Conservation (phyloP, 2,329 filamentous ascomycete species). For the Pestalotiopsis fici region DNA sequence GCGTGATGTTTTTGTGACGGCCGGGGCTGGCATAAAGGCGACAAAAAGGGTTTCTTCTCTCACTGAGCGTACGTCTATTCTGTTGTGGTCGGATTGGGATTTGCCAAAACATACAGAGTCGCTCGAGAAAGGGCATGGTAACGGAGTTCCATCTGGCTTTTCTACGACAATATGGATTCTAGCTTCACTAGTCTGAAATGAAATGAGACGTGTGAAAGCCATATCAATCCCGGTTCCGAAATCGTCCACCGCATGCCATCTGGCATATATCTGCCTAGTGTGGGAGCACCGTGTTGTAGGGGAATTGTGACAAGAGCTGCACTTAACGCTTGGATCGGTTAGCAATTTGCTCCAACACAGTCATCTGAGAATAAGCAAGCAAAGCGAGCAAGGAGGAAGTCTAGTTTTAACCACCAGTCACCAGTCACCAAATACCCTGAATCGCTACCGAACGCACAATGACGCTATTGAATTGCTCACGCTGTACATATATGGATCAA, state of each 20-base stretch:
- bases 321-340: not conserved
- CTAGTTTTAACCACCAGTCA: too few species aligned
- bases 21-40: constrained; percentile 21
- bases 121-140: constrained; percentile 15
- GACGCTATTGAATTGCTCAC: too few species aligned
- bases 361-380: not conserved
- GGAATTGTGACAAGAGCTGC: not conserved
- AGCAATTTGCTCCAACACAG: not conserved
- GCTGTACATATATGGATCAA: too few species aligned
- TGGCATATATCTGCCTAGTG: too few species aligned
- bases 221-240: not conserved
- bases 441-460: too few species aligned
- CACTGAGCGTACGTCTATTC: constrained; percentile 4
- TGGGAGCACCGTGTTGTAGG: not conserved
- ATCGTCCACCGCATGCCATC: not conserved
- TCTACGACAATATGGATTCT: constrained; percentile 13
- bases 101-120: not conserved
- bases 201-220: constrained; percentile 11
- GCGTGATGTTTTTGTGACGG: constrained; percentile 17
- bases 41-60: constrained; percentile 16
- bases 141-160: constrained; percentile 16
- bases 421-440: too few species aligned
- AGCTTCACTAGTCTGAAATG: constrained; percentile 14
- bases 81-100: constrained; percentile 9
- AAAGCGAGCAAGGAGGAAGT: too few species aligned